Base-by-base conservation (phyloP, 768 basidiomycete genomes). In the Punctularia strigosozonata region DNA sequence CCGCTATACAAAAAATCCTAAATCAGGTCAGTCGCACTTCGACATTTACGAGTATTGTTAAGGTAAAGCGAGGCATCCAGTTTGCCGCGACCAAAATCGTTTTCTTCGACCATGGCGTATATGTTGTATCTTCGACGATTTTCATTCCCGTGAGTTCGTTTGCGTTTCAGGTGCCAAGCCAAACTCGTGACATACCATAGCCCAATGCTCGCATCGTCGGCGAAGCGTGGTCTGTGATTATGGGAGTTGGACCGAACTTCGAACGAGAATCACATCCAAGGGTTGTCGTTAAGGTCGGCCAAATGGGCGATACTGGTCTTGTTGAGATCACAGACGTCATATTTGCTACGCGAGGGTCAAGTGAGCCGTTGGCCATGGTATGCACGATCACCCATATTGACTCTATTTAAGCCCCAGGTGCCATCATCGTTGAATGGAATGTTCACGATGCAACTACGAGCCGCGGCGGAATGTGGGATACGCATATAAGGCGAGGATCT, bases 51-150 rank as follows among this genome's bases (percentile, higher is more conserved):
- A n/a, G n/a, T n/a, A n/a, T n/a, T n/a, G n/a, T n/a, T n/a, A n/a
- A n/a, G n/a, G n/a, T n/a, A n/a, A n/a, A n/a, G n/a, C n/a, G n/a
- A 6, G 18, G 34, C 6, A 4, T 7, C 32, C 31, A 85, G 82
- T 81, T 66, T 52, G 60, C 77, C 15, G 77, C 76, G 4, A 76
- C 77, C 62, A 85, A 81, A 53, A 79, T 89, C 49, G 77, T 88
- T 33, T 87, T 83, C 64, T 75, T 88, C 50, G 86, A 88, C 47
- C 79, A 80, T 1, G 73, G 73, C 28, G 62, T 63, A 15, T 73
- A 74, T 52, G 46, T 63, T 43, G 59, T 73, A 41, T 60, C 66
- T 7, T 49, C 63, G 45, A 73, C 71, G 30, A 56, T 73, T 36
- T 48, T 48, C 18, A 63, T 73, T 25, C 71, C 71, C n/a, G 61